Evolutionary conservation across 805 yeast genomes (phyloP).

Genomic region (Saturnispora zaruensis): DNA sequence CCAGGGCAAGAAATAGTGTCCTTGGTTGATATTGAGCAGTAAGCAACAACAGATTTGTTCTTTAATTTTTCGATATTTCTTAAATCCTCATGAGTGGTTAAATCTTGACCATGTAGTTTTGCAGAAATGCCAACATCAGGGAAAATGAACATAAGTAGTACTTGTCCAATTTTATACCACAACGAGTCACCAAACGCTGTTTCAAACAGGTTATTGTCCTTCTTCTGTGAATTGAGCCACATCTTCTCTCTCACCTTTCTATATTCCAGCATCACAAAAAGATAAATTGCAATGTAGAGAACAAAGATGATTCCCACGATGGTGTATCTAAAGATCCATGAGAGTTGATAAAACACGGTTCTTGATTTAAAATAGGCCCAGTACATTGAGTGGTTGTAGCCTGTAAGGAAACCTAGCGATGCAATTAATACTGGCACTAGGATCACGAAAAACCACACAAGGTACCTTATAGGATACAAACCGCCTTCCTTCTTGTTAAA

Average conservation of each 20-base stretch:
- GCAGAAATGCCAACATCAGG: slow-evolving; percentile 27
- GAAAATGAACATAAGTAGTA: slow-evolving; percentile 23
- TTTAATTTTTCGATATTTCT: slow-evolving; percentile 21
- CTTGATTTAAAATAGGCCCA: slow-evolving; percentile 75
- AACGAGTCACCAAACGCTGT: slow-evolving; percentile 22
- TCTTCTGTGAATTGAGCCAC: slow-evolving; percentile 1
- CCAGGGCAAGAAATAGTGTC: background rate
- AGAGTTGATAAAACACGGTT: slow-evolving; percentile 63
- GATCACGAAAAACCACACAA: slow-evolving; percentile 50
- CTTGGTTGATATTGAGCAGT: background rate
- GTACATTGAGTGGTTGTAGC: slow-evolving; percentile 55
- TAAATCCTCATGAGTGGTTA: slow-evolving; percentile 22
- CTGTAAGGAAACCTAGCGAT: slow-evolving; percentile 50
- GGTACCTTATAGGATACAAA: slow-evolving; percentile 46
- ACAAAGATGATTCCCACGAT: slow-evolving; percentile 53
- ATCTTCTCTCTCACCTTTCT: slow-evolving; percentile 29
- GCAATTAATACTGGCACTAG: slow-evolving; percentile 66
- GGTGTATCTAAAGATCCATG: slow-evolving; percentile 77
- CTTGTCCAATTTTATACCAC: slow-evolving; percentile 26
- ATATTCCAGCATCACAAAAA: slow-evolving; percentile 60
- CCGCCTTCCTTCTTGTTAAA: slow-evolving; percentile 54
- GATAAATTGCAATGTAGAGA: slow-evolving; percentile 63
- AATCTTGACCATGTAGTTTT: slow-evolving; percentile 23
- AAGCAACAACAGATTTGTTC: slow-evolving; percentile 8
- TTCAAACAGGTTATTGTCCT: slow-evolving; percentile 1